A percentile compares a stretch with the other conserved stretches of the same genome.
These are phyloP conservation scores for Hymenoscyphus scutula DNA, from an alignment of 2,329 filamentous ascomycete genomes.

Conservation along the genomic window DNA sequence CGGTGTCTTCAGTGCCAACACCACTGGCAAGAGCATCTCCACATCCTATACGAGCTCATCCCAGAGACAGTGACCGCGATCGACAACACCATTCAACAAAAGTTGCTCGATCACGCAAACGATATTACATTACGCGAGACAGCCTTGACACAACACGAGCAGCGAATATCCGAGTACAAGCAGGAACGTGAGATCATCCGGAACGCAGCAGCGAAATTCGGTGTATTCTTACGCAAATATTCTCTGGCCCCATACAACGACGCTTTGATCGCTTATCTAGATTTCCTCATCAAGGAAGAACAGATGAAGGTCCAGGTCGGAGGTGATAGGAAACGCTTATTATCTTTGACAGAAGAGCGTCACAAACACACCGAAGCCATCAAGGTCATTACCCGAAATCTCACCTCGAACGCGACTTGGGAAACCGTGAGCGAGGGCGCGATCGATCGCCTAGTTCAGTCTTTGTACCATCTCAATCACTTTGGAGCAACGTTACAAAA, in stretches of 20 bases:
- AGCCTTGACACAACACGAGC: conserved; percentile 30
- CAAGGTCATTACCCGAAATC: conserved; percentile 22
- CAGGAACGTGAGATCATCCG: conserved; percentile 38
- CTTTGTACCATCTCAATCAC: conserved; percentile 31
- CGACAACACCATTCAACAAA: conserved; percentile 30
- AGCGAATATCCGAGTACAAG: conserved; percentile 33
- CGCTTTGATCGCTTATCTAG: conserved; percentile 40
- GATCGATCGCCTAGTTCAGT: conserved; percentile 25
- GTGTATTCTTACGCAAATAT: conserved; percentile 40
- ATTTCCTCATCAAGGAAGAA: conserved; percentile 41
- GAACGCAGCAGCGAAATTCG: conserved; percentile 39
- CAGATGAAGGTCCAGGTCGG: conserved; percentile 35
- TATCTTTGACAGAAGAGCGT: conserved; percentile 26
- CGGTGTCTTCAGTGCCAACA: conserved; percentile 35
- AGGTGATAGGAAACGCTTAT: conserved; percentile 28
- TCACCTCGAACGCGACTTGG: conserved; percentile 4
- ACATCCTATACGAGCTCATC: conserved; percentile 36
- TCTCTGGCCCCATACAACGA: conserved; percentile 43
- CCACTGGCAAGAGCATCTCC: conserved; percentile 40
- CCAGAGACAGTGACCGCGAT: conserved; percentile 28
- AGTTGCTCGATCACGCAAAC: conserved; percentile 29
- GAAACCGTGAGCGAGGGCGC: conserved; percentile 17
- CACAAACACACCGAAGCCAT: conserved; percentile 7
- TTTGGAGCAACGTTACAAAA: conserved; percentile 28
- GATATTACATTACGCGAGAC: conserved; percentile 30